Base-by-base conservation (phyloP, 202 grass and related monocot genomes). In the Digitaria exilis region DNA sequence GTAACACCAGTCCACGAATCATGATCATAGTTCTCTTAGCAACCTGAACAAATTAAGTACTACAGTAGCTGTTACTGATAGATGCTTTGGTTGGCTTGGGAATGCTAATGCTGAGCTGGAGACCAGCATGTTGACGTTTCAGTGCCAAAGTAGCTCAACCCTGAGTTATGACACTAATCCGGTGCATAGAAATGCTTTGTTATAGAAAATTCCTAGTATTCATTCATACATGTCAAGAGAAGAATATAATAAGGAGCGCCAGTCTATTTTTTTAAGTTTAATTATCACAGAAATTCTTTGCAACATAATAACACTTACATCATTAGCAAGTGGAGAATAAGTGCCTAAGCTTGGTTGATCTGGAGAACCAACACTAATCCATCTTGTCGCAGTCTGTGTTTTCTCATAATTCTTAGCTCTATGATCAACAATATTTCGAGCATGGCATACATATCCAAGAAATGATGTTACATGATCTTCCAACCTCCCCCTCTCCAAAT, bases 391-490 rank as follows among this genome's bases (percentile, higher is more conserved):
- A 62, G 78, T 29, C 71, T 79, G 76, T 65, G 72, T 67, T 65
- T 57, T 56, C 19, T 69, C 37, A 5, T 69, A 69, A 65, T 89
- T 35, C 45, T 68, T 82, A 86, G 77, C 57, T 92, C 80, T 87
- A 21, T 51, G 12, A 72, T 64, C 17, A 77, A 96, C 65, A 83
- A 87, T 87, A 31, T 42, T 78, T 77, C 19, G 92, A 48, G 89
- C 89, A 89, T 89, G 74, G 30, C 70, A 75, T 65, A 96, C 41
- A 55, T 89, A 81, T 61, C 86, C 85, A 82, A 94, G 65, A 82
- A 96, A 92, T 87, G 58, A 25, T 31, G 51, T 85, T 54, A 94
- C 49, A 80, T 92, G 87, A 86, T 62, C 60, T 90, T 92, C 87
- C 71, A 93, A 71, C 28, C 80, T 82, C 58, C 89, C 77, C 26